Conservation (phyloP, 2,329 filamentous ascomycete species). For the Madurella fahalii region DNA sequence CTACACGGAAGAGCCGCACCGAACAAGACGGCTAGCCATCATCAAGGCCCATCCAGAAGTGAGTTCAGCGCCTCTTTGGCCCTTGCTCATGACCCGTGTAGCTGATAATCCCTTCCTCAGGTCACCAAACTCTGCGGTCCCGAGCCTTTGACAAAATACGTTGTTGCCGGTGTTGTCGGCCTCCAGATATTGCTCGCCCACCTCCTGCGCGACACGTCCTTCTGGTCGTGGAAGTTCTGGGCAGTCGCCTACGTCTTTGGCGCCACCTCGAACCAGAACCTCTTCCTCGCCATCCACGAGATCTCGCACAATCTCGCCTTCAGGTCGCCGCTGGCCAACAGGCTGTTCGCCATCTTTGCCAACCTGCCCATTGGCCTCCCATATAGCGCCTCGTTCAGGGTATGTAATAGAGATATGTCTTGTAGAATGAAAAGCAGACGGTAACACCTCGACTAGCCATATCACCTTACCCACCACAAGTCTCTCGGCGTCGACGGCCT, state of each 20-base stretch:
- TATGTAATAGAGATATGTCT: constrained; percentile 33
- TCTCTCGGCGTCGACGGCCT: constrained; percentile 93
- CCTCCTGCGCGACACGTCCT: constrained; percentile 68
- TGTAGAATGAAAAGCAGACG: neutral
- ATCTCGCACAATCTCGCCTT: constrained; percentile 98
- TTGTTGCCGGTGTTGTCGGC: constrained; percentile 77
- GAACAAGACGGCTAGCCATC: constrained; percentile 83
- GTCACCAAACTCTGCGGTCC: constrained; percentile 96
- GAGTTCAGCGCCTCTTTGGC: constrained; percentile 20
- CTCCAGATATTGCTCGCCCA: constrained; percentile 77
- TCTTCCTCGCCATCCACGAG: constrained; percentile 97
- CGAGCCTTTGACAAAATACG: constrained; percentile 91
- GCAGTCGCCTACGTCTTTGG: constrained; percentile 85
- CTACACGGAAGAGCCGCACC: constrained; percentile 96
- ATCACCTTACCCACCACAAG: constrained; percentile 98
- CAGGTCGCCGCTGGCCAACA: constrained; percentile 72
- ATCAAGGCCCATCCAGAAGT: constrained; percentile 98
- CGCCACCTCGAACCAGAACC: constrained; percentile 95
- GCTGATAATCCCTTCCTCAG: constrained; percentile 40
- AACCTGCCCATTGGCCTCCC: constrained; percentile 95
- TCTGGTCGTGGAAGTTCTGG: constrained; percentile 83
- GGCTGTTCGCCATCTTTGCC: constrained; percentile 84
- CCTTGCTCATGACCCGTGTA: neutral
- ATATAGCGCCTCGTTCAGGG: constrained; percentile 92
- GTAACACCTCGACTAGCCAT: constrained; percentile 57